A percentile compares a stretch with the other conserved stretches of the same genome.
These are phyloP conservation scores for Zygnema cylindricum DNA, from an alignment of 139 green algal genomes.

Conservation along the genomic window DNA sequence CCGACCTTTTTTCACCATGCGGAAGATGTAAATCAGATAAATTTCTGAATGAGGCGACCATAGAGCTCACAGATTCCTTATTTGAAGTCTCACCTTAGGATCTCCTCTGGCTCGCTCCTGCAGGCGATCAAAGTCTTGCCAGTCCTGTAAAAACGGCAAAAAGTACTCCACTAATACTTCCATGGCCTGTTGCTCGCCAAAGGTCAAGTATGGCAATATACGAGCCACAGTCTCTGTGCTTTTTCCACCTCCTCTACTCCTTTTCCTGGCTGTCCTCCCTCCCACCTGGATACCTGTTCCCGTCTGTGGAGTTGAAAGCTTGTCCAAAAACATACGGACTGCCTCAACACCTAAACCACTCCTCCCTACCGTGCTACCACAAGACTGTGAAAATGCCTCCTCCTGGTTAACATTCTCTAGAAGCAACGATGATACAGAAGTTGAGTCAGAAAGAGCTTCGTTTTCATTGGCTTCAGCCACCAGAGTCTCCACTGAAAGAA, in stretches of 20 bases:
- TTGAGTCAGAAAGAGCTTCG: constrained; percentile 4
- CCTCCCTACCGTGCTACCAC: not conserved
- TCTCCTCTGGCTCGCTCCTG: constrained; percentile 21
- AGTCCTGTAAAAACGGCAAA: constrained; percentile 55
- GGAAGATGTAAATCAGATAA: no score
- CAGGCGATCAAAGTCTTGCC: constrained; percentile 48
- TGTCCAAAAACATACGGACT: constrained; percentile 62
- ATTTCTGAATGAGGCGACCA: no score
- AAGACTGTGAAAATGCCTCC: not conserved
- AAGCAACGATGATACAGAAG: constrained; percentile 3
- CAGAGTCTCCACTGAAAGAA: constrained; percentile 51
- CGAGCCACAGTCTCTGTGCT: constrained; percentile 65
- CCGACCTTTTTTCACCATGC: no score
- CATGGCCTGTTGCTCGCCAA: constrained; percentile 65
- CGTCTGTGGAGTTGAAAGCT: constrained; percentile 40
- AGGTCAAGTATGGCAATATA: constrained; percentile 70
- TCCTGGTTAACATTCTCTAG: constrained; percentile 8
- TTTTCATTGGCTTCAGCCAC: constrained; percentile 47
- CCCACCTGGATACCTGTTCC: not conserved
- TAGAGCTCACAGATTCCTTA: no score
- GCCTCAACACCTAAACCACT: constrained; percentile 49
- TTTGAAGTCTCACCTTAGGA: constrained; percentile 30
- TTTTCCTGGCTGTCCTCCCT: not conserved
- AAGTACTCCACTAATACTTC: constrained; percentile 70
- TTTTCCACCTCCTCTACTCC: not conserved